Evolutionary conservation across 2,329 filamentous ascomycete species (phyloP).

Genomic region (Colletotrichum graminicola): DNA sequence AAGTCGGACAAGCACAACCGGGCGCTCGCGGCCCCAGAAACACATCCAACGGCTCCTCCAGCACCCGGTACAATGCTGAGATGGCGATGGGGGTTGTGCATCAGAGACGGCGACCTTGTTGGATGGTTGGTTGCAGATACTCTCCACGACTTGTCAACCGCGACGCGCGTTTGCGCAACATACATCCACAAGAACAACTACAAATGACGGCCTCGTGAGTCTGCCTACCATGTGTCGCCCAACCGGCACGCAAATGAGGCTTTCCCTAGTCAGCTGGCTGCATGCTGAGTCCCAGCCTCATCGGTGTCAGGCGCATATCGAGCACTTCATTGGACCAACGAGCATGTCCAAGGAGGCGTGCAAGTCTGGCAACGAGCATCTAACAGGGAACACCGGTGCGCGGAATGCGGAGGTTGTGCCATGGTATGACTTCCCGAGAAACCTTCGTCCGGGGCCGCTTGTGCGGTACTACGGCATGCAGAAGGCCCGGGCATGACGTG

Average conservation of each 20-base stretch:
- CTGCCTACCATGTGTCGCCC: not conserved
- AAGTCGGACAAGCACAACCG: not conserved
- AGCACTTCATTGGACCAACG: not conserved
- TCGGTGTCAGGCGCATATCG: not conserved
- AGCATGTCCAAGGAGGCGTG: not conserved
- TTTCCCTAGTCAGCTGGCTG: not conserved
- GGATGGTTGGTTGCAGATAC: not conserved
- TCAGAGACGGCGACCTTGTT: not conserved
- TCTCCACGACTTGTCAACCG: not conserved
- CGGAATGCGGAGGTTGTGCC: not conserved
- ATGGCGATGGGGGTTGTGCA: not conserved
- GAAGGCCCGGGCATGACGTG: not conserved
- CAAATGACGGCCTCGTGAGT: not conserved
- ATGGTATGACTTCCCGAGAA: conserved; percentile 1
- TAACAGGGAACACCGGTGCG: not conserved
- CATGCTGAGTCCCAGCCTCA: not conserved
- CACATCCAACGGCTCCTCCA: conserved; percentile 13
- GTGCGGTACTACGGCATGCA: not conserved
- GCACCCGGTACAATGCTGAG: conserved; percentile 4
- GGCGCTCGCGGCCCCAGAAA: not conserved
- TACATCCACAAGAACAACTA: not conserved
- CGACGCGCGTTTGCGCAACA: not conserved
- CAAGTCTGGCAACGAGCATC: not conserved
- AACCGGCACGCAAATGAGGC: not conserved
- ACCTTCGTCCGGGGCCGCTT: not conserved